Percentiles rank a stretch among this genome's conserved stretches.
Conservation (phyloP, 148 eudicot species). For the Pharnaceum exiguum region DNA sequence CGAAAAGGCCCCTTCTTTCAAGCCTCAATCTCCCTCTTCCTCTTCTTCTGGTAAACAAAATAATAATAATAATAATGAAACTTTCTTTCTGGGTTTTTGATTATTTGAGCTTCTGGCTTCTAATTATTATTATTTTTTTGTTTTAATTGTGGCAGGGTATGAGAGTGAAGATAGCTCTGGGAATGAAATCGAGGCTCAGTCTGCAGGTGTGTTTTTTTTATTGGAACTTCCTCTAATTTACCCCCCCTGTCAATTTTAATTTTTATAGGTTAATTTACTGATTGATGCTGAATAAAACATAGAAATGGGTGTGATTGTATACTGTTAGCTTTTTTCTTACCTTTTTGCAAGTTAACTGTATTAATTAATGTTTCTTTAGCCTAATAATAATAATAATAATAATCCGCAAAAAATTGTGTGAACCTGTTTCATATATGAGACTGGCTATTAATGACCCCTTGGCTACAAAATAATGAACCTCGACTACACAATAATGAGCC, state of each 20-base stretch:
- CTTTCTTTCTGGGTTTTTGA: neutral
- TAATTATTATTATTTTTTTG: slow-evolving; percentile 5
- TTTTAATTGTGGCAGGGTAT: slow-evolving; percentile 45
- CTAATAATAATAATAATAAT: too few relatives aligned
- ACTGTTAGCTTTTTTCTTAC: too few relatives aligned
- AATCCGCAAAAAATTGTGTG: too few relatives aligned
- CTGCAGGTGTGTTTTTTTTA: slow-evolving; percentile 39
- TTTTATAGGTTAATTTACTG: neutral
- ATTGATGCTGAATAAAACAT: too few relatives aligned
- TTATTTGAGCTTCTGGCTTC: neutral
- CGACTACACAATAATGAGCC: too few relatives aligned
- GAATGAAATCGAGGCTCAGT: slow-evolving; percentile 54
- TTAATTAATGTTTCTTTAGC: too few relatives aligned
- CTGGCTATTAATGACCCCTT: too few relatives aligned
- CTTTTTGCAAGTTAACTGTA: too few relatives aligned
- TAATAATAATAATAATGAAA: too few relatives aligned
- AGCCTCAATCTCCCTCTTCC: slow-evolving; percentile 26
- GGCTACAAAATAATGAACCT: too few relatives aligned
- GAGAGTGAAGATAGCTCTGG: slow-evolving; percentile 83
- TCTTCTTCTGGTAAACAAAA: slow-evolving; percentile 76
- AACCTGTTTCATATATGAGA: too few relatives aligned
- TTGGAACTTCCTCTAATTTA: neutral
- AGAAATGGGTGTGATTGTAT: too few relatives aligned
- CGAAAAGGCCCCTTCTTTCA: neutral
- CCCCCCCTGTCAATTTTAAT: neutral